Evolutionary conservation across 345 rosid genomes (phyloP).

Genomic region (Populus euphratica): DNA sequence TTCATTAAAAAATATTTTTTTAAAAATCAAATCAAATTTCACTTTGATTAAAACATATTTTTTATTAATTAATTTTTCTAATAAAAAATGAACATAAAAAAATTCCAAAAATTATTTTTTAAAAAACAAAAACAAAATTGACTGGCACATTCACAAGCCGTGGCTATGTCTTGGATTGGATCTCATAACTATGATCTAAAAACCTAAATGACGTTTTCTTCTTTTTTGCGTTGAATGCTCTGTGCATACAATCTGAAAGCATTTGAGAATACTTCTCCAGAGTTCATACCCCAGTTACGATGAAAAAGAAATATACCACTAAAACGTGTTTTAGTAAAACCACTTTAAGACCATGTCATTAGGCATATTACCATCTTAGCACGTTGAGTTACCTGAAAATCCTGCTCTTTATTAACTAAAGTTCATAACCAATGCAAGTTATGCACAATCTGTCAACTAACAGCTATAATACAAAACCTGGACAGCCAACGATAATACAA

Average conservation of each 20-base stretch:
- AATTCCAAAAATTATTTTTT: too few relatives aligned
- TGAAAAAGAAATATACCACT: neutral
- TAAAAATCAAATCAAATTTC: too few relatives aligned
- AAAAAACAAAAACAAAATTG: too few relatives aligned
- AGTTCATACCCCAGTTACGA: neutral
- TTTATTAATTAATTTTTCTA: too few relatives aligned
- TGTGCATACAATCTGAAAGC: neutral
- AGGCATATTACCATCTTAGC: neutral
- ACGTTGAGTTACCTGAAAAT: neutral
- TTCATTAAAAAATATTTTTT: too few relatives aligned
- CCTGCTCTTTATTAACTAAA: constrained; percentile 29
- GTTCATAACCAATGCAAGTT: constrained; percentile 27
- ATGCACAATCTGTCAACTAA: constrained; percentile 26
- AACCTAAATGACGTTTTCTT: too few relatives aligned
- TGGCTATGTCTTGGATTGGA: too few relatives aligned
- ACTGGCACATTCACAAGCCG: too few relatives aligned
- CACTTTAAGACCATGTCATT: neutral
- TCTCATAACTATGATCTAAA: too few relatives aligned
- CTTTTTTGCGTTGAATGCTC: too few relatives aligned
- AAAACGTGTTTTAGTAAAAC: neutral
- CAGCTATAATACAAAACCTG: neutral
- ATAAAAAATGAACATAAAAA: too few relatives aligned
- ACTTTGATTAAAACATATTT: too few relatives aligned
- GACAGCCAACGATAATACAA: constrained; percentile 9
- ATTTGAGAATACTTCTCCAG: neutral